Percentiles rank a stretch among this genome's conserved stretches.
Conservation (phyloP, 83 land plant genomes). For the Thuja plicata region DNA sequence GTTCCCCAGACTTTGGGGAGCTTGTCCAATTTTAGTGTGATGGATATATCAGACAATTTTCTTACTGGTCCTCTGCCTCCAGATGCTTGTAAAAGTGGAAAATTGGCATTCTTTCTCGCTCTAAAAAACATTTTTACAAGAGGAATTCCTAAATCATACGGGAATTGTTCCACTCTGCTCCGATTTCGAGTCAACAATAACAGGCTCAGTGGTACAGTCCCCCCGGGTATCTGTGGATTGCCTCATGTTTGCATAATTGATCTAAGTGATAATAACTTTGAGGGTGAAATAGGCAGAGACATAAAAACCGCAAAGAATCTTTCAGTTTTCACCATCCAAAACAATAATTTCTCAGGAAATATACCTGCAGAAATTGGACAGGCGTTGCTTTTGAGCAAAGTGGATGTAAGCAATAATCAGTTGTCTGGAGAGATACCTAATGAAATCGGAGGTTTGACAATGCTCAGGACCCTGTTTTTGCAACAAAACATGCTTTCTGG, state of each 20-base stretch:
- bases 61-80: slow-evolving; percentile 48
- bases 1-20: slow-evolving; percentile 56
- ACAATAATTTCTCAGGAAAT: slow-evolving; percentile 30
- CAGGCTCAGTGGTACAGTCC: slow-evolving; percentile 46
- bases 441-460: slow-evolving; percentile 18
- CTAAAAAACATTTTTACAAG: slow-evolving; percentile 57
- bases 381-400: background rate
- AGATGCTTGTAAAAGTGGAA: slow-evolving; percentile 54
- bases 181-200: slow-evolving; percentile 55
- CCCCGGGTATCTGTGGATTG: slow-evolving; percentile 50
- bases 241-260: slow-evolving; percentile 31
- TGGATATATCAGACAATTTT: slow-evolving; percentile 56
- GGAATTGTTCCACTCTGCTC: slow-evolving; percentile 25
- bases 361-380: slow-evolving; percentile 25
- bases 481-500: slow-evolving; percentile 19
- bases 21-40: slow-evolving; percentile 41
- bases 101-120: slow-evolving; percentile 36
- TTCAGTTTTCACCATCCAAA: slow-evolving; percentile 3
- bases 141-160: slow-evolving; percentile 53
- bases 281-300: slow-evolving; percentile 17
- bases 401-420: slow-evolving; percentile 20
- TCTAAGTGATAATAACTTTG: slow-evolving; percentile 22
- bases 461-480: slow-evolving; percentile 10
- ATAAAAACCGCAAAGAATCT: slow-evolving; percentile 23
- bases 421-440: slow-evolving; percentile 29